These are phyloP conservation scores for Rubus parviflorus DNA, from an alignment of 306 rosid genomes.

Conservation along the genomic window DNA sequence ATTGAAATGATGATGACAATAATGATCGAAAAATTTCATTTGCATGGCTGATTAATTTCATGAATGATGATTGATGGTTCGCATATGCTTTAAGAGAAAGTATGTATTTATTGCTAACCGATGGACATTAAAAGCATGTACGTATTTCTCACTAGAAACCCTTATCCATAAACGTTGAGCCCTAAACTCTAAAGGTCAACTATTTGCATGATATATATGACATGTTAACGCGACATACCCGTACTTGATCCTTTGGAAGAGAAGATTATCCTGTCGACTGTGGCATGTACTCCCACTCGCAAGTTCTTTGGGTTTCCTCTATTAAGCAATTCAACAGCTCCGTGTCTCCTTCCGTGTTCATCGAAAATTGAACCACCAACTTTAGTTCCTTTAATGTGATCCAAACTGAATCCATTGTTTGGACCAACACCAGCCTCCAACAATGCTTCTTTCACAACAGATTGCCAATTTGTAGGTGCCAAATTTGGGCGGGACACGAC, in stretches of 20 bases:
- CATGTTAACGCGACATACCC: too few species aligned
- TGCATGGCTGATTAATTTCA: too few species aligned
- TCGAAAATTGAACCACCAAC: slow-evolving; percentile 15
- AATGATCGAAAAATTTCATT: too few species aligned
- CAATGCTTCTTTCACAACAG: slow-evolving; percentile 1
- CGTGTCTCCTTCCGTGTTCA: slow-evolving; percentile 19
- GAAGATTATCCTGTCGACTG: slow-evolving; percentile 26
- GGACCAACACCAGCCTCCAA: slow-evolving; percentile 13
- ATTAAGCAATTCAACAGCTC: slow-evolving; percentile 35
- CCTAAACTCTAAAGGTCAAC: neutral
- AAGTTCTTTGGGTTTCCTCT: slow-evolving; percentile 18
- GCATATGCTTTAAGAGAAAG: too few species aligned
- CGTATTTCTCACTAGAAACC: neutral
- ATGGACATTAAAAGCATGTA: too few species aligned
- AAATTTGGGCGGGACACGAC: neutral
- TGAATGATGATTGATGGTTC: too few species aligned
- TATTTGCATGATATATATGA: neutral
- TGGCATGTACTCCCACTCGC: slow-evolving; percentile 24
- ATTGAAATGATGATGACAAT: too few species aligned
- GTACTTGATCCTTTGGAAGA: slow-evolving; percentile 9
- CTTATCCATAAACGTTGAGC: too few species aligned
- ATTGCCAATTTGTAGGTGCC: neutral
- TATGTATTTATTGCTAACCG: too few species aligned
- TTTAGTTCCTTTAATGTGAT: slow-evolving; percentile 17
- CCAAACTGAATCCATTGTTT: slow-evolving; percentile 20